Conservation (phyloP, 345 rosid genomes). For the Salix purpurea region DNA sequence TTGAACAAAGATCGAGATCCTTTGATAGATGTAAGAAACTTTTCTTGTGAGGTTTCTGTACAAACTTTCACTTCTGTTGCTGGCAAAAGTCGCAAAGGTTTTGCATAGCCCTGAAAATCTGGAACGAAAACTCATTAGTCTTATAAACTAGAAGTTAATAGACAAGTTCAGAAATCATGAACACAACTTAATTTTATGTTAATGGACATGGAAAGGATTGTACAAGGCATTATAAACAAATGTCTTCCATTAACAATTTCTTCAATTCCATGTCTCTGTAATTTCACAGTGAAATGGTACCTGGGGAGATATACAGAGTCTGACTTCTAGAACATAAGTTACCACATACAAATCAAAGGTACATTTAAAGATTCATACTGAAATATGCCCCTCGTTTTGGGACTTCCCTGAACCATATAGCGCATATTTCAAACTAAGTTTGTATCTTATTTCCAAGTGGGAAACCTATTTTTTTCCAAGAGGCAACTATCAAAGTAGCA, state of each 20-base stretch:
- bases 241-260: neutral
- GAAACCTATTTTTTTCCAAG: neutral
- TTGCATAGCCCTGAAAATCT: constrained; percentile 79
- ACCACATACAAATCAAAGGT: neutral
- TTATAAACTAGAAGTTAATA: neutral
- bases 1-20: constrained; percentile 46
- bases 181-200: neutral
- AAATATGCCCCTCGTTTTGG: neutral
- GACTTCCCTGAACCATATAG: neutral
- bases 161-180: constrained; percentile 1
- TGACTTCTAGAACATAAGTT: neutral
- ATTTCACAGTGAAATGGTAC: neutral
- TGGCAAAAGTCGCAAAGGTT: constrained; percentile 56
- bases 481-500: neutral
- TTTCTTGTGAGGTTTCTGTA: constrained; percentile 23
- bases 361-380: neutral
- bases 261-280: neutral
- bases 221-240: neutral
- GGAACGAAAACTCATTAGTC: constrained; percentile 15
- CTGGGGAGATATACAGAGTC: neutral
- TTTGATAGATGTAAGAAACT: constrained; percentile 15
- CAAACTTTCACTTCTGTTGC: constrained; percentile 48
- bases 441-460: neutral
- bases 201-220: neutral
- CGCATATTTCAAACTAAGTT: neutral